A percentile compares a stretch with the other conserved stretches of the same genome.
phyloP scores from a whole-genome alignment of 2,329 filamentous ascomycete genomes.

The Aspergillus hiratsukae region DNA sequence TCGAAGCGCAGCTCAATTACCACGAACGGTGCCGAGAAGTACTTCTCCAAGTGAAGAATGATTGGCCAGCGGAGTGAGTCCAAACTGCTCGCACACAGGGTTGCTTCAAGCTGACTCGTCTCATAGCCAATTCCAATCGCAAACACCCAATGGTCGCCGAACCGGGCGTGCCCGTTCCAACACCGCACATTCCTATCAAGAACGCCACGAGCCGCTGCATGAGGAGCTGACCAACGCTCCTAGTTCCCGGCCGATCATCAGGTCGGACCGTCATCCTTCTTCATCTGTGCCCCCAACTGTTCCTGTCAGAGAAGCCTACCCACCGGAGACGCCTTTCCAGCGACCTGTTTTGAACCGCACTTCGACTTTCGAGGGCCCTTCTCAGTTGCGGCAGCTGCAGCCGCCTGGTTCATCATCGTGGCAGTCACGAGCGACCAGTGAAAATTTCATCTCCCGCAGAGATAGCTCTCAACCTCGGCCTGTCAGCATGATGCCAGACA shows the following conservation, averaged over 20 bases:
- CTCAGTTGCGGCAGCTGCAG: conserved; percentile 50
- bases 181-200: conserved; percentile 60
- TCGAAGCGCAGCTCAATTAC: conserved; percentile 86
- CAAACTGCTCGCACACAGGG: conserved; percentile 8
- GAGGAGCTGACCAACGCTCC: conserved; percentile 50
- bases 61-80: conserved; percentile 52
- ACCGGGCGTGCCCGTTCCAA: conserved; percentile 55
- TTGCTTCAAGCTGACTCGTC: conserved; percentile 3
- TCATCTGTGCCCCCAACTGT: conserved; percentile 33
- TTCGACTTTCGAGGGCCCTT: conserved; percentile 56
- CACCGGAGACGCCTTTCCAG: conserved; percentile 38
- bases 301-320: conserved; percentile 38
- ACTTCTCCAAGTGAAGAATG: conserved; percentile 63
- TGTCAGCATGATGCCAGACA: conserved; percentile 26
- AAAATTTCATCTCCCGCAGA: conserved; percentile 48
- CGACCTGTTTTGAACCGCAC: conserved; percentile 50
- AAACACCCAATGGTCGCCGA: conserved; percentile 36
- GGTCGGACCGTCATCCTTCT: conserved; percentile 41
- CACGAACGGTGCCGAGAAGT: conserved; percentile 88
- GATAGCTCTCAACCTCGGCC: conserved; percentile 46
- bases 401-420: conserved; percentile 45
- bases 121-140: conserved; percentile 22
- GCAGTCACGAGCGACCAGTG: conserved; percentile 52
- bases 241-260: conserved; percentile 51
- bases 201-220: conserved; percentile 54